Evolutionary conservation across 768 basidiomycete species (phyloP), one percentile per base, ranked within the genome.

Genomic region (Porpolomopsis calyptriformis): DNA sequence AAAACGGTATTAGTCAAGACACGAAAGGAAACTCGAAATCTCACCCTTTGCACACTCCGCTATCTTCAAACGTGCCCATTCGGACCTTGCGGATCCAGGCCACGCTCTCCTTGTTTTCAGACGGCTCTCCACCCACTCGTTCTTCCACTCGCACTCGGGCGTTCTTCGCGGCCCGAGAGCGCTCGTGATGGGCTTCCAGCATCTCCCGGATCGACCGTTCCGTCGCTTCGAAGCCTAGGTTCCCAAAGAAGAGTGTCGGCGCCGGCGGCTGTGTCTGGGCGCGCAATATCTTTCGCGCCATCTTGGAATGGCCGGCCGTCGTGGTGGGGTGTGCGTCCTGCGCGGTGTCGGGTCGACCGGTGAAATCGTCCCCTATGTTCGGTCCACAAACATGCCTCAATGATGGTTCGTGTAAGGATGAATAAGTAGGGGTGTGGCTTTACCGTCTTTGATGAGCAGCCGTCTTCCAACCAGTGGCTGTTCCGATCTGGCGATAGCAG

Each of bases 31-130:
- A 19, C n/a, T 22, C 5, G 22, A 14, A 4, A 41, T 67, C 73
- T 48, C 57, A 96, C 94, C 94, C 94, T 72, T 98, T 99, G 67
- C 94, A 98, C 44, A 77, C 64, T 7, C 94, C 96, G 40, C 79
- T 86, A 62, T 99, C 94, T 60, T 97, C 91, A 53, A 99, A 99
- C 14, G 92, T 93, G 3, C 91, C 92, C 76, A 99, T 75, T 4
- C 94, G 79, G 23, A 99, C 67, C 59, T 90, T 90, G 50, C 85
- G 73, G 67, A 83, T 74, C 80, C 78, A 79, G 19, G 61, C 59
- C 38, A 75, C 73, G 43, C 63, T 64, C 3, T 59, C 52, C 22
- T 56, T 53, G 7, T 51, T 53, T 42, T 60, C 57, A 16, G 60
- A 58, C 8, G 55, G 63, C 44, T 60, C 60, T 34, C 48, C 62